These are phyloP conservation scores for Hanseniaspora pseudoguilliermondii DNA, from an alignment of 805 yeast species.

Conservation along the genomic window DNA sequence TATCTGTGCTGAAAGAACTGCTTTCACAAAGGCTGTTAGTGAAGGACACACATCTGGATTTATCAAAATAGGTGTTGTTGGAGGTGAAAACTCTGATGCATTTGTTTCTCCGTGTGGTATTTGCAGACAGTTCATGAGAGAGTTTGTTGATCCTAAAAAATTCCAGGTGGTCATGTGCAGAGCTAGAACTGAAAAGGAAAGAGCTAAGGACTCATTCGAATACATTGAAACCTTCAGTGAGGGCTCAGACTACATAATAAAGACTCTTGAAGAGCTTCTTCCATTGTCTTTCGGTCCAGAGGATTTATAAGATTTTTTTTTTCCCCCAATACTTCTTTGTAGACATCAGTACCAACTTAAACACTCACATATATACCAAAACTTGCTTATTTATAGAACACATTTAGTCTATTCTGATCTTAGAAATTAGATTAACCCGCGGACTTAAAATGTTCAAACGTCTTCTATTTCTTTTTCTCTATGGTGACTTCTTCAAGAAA, in stretches of 20 bases:
- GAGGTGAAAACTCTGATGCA: slow-evolving; percentile 44
- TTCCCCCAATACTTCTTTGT: too few species aligned
- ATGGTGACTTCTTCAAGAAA: too few species aligned
- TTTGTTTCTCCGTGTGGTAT: slow-evolving; percentile 86
- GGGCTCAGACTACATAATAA: slow-evolving; percentile 35
- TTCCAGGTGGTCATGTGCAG: slow-evolving; percentile 61
- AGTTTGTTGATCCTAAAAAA: slow-evolving; percentile 41
- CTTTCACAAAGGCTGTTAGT: slow-evolving; percentile 45
- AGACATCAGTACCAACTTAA: too few species aligned
- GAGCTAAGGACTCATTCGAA: not conserved
- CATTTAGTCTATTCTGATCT: too few species aligned
- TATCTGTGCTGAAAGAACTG: slow-evolving; percentile 66
- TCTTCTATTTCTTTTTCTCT: too few species aligned
- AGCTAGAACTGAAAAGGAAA: slow-evolving; percentile 12
- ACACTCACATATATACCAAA: too few species aligned
- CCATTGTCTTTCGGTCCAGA: slow-evolving; percentile 86
- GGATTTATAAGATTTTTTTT: slow-evolving; percentile 27
- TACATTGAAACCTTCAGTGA: slow-evolving; percentile 20
- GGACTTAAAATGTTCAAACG: too few species aligned
- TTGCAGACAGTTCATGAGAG: slow-evolving; percentile 81
- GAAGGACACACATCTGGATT: slow-evolving; percentile 26
- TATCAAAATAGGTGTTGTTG: slow-evolving; percentile 47
- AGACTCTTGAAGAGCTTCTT: slow-evolving; percentile 48
- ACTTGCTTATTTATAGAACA: too few species aligned
- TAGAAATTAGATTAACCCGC: too few species aligned